Conservation (phyloP, 176 grass and related monocot genomes). For the Cocos nucifera region DNA sequence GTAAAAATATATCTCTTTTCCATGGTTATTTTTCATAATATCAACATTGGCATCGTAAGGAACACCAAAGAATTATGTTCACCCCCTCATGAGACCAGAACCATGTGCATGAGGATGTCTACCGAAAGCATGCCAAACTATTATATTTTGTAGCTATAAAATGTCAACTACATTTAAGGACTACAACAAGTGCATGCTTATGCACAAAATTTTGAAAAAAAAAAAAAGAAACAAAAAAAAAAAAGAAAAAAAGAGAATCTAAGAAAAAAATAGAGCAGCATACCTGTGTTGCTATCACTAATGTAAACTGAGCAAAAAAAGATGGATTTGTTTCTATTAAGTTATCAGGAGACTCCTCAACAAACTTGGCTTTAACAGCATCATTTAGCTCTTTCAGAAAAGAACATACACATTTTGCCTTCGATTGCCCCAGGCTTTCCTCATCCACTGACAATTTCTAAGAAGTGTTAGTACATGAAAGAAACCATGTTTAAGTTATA, state of each 20-base stretch:
- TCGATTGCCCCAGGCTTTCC: slow-evolving; percentile 69
- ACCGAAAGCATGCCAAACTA: no score
- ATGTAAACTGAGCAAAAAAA: slow-evolving; percentile 72
- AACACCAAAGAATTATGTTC: no score
- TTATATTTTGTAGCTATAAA: no score
- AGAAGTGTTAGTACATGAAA: slow-evolving; percentile 7
- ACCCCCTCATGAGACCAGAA: no score
- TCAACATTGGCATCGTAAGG: no score
- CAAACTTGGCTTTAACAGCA: slow-evolving; percentile 89
- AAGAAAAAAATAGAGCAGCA: slow-evolving; percentile 2
- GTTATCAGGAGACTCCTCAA: slow-evolving; percentile 60
- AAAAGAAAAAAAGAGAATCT: neutral
- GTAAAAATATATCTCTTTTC: no score
- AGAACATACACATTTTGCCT: slow-evolving; percentile 79
- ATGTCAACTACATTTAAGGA: no score
- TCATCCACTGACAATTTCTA: slow-evolving; percentile 59
- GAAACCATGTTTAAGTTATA: neutral
- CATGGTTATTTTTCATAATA: no score
- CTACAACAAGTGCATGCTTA: no score
- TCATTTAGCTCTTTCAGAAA: slow-evolving; percentile 97
- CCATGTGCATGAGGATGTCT: no score
- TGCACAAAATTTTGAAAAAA: no score
- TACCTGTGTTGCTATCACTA: slow-evolving; percentile 89
- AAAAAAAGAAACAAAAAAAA: neutral
- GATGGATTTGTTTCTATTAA: slow-evolving; percentile 72